Evolutionary conservation across 768 basidiomycete genomes (phyloP).

Genomic region (Lanmaoa pseudosensibilis): DNA sequence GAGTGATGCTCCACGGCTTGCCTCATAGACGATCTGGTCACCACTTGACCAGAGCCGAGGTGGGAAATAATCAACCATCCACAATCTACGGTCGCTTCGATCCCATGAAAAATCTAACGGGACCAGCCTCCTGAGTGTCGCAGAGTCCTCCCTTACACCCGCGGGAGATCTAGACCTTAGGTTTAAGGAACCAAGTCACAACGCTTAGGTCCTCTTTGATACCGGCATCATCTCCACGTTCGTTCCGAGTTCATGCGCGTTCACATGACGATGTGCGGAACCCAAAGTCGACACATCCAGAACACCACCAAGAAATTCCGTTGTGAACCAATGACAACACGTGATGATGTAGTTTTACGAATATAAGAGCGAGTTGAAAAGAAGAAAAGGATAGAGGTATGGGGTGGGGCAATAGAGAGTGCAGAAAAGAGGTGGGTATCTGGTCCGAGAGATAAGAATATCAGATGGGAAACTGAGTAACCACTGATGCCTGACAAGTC

Average conservation of each 20-base stretch:
- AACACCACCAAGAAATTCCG: conserved; percentile 8
- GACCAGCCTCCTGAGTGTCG: background rate
- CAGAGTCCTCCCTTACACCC: background rate
- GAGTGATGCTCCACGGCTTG: no score
- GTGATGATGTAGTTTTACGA: background rate
- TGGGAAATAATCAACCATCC: background rate
- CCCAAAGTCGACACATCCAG: background rate
- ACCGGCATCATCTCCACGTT: background rate
- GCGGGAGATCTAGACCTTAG: background rate
- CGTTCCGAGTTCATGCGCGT: background rate
- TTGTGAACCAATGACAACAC: conserved; percentile 4
- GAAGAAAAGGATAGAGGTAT: background rate
- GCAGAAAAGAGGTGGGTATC: conserved; percentile 18
- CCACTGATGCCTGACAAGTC: background rate
- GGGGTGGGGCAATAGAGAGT: background rate
- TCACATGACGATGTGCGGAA: background rate
- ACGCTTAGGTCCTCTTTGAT: background rate
- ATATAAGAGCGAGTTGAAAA: background rate
- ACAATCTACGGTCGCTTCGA: background rate
- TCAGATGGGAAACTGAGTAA: background rate
- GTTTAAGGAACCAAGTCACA: background rate
- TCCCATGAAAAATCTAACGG: background rate
- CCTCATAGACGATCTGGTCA: no score
- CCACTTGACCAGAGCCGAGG: background rate
- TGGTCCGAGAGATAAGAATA: conserved; percentile 13